Conservation (phyloP, 2,329 filamentous ascomycete species). For the Aspergillus latus region DNA sequence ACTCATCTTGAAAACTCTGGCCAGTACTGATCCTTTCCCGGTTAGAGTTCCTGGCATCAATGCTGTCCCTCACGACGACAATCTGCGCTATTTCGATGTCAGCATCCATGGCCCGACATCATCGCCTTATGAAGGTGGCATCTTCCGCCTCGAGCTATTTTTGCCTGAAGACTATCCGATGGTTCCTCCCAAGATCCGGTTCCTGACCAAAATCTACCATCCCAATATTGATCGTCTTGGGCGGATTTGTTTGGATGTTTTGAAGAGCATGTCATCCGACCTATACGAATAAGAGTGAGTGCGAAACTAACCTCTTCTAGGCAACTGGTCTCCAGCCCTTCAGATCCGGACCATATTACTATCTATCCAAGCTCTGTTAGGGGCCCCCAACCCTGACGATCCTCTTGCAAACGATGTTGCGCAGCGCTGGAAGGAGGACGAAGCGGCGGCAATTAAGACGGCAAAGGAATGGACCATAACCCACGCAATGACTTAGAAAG, state of each 20-base stretch:
- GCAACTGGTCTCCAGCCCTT: conserved; percentile 97
- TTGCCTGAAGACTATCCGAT: conserved; percentile 98
- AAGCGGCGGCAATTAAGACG: conserved; percentile 86
- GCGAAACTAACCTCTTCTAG: conserved; percentile 49
- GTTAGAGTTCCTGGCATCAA: conserved; percentile 90
- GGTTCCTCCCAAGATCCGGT: conserved; percentile 97
- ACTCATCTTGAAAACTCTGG: not conserved
- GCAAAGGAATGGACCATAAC: conserved; percentile 88
- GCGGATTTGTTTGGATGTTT: conserved; percentile 92
- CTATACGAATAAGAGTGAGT: not conserved
- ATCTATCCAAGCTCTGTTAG: conserved; percentile 93
- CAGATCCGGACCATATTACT: conserved; percentile 98
- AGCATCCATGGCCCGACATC: conserved; percentile 89
- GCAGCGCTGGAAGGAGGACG: conserved; percentile 96
- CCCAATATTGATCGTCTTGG: conserved; percentile 98
- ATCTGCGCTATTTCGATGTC: conserved; percentile 97
- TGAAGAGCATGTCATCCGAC: conserved; percentile 72
- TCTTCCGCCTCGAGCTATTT: conserved; percentile 97
- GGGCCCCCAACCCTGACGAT: conserved; percentile 95
- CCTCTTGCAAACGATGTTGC: conserved; percentile 97
- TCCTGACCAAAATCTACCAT: conserved; percentile 98
- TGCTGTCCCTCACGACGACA: conserved; percentile 93
- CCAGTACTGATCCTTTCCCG: conserved; percentile 10
- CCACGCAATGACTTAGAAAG: conserved; percentile 63
- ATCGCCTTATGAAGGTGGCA: conserved; percentile 89